Conservation (phyloP, 140 eudicot genomes). For the Cichorium intybus region DNA sequence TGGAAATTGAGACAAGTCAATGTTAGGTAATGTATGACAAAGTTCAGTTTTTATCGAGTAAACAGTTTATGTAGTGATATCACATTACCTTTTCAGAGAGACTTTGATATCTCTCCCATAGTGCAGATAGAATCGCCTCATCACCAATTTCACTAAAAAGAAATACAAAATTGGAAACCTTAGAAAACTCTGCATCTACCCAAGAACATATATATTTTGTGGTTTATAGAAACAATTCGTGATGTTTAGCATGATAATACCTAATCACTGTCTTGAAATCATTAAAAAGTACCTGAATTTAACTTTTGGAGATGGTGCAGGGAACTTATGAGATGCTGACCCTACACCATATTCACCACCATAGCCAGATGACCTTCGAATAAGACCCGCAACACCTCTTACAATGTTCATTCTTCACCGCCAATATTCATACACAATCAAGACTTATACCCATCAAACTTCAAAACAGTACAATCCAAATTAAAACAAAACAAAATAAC, state of each 20-base stretch:
- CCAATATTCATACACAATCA: slow-evolving; percentile 43
- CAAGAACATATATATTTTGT: too few species aligned
- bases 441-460: slow-evolving; percentile 44
- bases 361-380: slow-evolving; percentile 76
- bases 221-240: background rate
- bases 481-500: slow-evolving; percentile 17
- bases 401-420: slow-evolving; percentile 85
- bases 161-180: slow-evolving; percentile 15
- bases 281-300: slow-evolving; percentile 62
- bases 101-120: slow-evolving; percentile 66
- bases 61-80: slow-evolving; percentile 5
- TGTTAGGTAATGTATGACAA: background rate
- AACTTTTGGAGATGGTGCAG: slow-evolving; percentile 53
- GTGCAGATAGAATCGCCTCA: slow-evolving; percentile 66
- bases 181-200: background rate
- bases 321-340: slow-evolving; percentile 53
- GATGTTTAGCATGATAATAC: background rate
- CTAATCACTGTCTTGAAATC: slow-evolving; percentile 2
- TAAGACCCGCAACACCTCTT: slow-evolving; percentile 93
- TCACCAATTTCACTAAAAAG: slow-evolving; percentile 73
- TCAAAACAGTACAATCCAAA: slow-evolving; percentile 35
- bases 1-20: slow-evolving; percentile 28
- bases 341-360: slow-evolving; percentile 55
- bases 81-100: slow-evolving; percentile 64
- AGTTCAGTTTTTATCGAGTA: background rate